phyloP scores from a whole-genome alignment of 1,284 basidiomycete species.

The Sporisorium iseilematis-ciliati region DNA sequence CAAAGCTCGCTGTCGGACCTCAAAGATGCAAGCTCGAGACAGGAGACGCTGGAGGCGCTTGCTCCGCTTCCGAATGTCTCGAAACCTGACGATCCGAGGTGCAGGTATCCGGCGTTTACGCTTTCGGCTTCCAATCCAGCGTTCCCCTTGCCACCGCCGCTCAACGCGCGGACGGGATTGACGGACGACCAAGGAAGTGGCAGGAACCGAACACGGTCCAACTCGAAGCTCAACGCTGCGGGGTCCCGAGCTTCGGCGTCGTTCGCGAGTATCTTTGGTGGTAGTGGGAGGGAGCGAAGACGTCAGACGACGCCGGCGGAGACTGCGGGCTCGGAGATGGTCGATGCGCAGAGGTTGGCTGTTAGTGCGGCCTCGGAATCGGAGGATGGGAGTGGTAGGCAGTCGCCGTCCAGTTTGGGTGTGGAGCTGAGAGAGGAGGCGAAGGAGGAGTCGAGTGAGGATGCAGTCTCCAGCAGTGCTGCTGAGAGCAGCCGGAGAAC shows the following conservation, averaged over 20 bases:
- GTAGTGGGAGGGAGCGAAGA: conserved; percentile 29
- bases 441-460: neutral
- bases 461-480: conserved; percentile 1
- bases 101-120: conserved; percentile 16
- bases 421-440: conserved; percentile 4
- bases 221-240: conserved; percentile 24
- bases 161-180: conserved; percentile 55
- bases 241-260: conserved; percentile 35
- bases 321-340: conserved; percentile 8
- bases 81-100: conserved; percentile 51
- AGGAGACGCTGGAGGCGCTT: conserved; percentile 70
- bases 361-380: neutral
- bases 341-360: conserved; percentile 13
- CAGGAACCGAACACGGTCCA: conserved; percentile 19
- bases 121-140: conserved; percentile 72
- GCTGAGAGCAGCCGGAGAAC: conserved; percentile 2
- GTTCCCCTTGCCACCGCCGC: conserved; percentile 78
- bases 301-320: conserved; percentile 10
- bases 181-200: conserved; percentile 13
- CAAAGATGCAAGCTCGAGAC: conserved; percentile 73
- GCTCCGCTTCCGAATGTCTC: conserved; percentile 71
- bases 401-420: conserved; percentile 3
- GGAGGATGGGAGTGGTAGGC: neutral
- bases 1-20: conserved; percentile 71
- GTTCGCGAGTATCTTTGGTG: conserved; percentile 50